These are phyloP conservation scores for Lachancea sp. DNA, from an alignment of 805 yeast species.

Conservation along the genomic window DNA sequence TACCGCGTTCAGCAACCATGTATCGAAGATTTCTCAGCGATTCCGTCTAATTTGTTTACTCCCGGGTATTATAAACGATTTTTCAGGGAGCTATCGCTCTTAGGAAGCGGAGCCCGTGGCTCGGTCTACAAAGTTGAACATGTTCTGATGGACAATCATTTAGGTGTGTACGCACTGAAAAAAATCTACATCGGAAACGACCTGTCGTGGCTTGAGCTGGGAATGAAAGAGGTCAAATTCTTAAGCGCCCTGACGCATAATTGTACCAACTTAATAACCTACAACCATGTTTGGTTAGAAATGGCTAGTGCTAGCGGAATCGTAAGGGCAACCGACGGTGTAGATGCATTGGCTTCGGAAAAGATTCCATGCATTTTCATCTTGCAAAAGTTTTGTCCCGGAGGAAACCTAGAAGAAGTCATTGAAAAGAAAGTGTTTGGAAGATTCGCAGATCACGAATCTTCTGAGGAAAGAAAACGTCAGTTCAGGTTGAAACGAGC, in stretches of 20 bases:
- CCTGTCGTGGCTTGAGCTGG: constrained; percentile 58
- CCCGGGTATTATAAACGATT: constrained; percentile 78
- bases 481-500: constrained; percentile 26
- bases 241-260: constrained; percentile 45
- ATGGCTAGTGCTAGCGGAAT: constrained; percentile 43
- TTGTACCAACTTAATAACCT: constrained; percentile 61
- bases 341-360: constrained; percentile 10
- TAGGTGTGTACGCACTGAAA: constrained; percentile 80
- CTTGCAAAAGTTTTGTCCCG: constrained; percentile 80
- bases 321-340: constrained; percentile 16
- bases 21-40: constrained; percentile 11
- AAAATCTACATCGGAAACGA: constrained; percentile 80
- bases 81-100: constrained; percentile 50
- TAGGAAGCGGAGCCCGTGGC: constrained; percentile 84
- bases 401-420: constrained; percentile 77
- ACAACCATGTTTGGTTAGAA: constrained; percentile 91
- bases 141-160: constrained; percentile 53
- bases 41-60: constrained; percentile 56
- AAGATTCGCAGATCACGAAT: constrained; percentile 32
- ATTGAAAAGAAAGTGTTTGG: constrained; percentile 33
- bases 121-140: constrained; percentile 82
- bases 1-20: neutral
- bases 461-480: constrained; percentile 36
- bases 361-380: constrained; percentile 68
- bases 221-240: constrained; percentile 71